Conservation (phyloP, 257 asterid species). For the Nicotiana tabacum region DNA sequence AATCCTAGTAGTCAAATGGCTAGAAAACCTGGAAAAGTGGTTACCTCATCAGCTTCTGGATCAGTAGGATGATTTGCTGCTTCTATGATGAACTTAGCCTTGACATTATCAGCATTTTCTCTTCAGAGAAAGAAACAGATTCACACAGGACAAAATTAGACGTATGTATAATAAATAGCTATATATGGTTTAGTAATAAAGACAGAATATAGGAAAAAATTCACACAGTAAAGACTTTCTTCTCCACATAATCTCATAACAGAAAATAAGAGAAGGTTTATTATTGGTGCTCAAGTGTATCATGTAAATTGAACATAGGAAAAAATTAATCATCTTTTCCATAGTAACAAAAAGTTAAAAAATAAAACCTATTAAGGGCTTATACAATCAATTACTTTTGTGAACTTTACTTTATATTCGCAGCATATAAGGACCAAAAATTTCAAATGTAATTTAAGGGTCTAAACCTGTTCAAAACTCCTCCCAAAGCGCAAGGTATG, state of each 20-base stretch:
- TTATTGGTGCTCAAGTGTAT: too few relatives aligned
- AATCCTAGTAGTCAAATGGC: background rate
- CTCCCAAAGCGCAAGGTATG: conserved; percentile 90
- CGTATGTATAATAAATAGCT: background rate
- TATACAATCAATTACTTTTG: too few relatives aligned
- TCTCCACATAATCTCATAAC: background rate
- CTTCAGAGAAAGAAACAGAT: conserved; percentile 29
- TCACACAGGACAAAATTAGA: background rate
- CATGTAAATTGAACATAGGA: too few relatives aligned
- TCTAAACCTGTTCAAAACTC: conserved; percentile 74
- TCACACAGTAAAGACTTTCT: background rate
- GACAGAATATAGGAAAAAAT: background rate
- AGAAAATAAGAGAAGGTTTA: background rate
- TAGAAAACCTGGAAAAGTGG: background rate
- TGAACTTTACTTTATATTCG: too few relatives aligned
- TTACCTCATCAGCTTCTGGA: conserved; percentile 96
- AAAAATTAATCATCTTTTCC: too few relatives aligned
- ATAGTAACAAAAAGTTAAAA: too few relatives aligned
- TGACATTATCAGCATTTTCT: conserved; percentile 70
- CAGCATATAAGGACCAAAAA: too few relatives aligned
- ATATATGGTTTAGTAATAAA: background rate
- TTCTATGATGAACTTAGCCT: conserved; percentile 76
- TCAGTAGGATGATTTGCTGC: conserved; percentile 98
- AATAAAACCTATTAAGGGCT: too few relatives aligned
- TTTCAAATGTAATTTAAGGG: background rate